These are phyloP conservation scores for Xylogone sp. DNA, from an alignment of 2,329 filamentous ascomycete genomes.

Conservation along the genomic window DNA sequence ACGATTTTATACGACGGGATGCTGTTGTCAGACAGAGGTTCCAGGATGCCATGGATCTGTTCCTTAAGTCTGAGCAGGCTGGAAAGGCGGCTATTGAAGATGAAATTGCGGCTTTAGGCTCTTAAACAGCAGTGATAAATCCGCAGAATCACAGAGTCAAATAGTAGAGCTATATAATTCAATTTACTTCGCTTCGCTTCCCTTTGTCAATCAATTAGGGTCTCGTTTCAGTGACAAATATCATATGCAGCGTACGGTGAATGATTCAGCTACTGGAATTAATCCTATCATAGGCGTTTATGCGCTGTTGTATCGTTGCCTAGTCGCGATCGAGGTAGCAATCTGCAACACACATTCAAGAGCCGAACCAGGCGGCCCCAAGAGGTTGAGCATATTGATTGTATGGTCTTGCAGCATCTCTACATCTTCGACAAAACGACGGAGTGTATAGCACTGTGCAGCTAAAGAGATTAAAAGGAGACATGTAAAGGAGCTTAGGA, in stretches of 20 bases:
- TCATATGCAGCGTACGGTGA: too few species aligned
- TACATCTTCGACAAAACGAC: background rate
- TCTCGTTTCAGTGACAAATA: too few species aligned
- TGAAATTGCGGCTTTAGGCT: slow-evolving; percentile 17
- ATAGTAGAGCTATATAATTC: too few species aligned
- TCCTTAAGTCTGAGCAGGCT: slow-evolving; percentile 33
- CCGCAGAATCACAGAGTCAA: too few species aligned
- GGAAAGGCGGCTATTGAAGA: slow-evolving; percentile 35
- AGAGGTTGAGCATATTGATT: background rate
- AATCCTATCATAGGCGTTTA: too few species aligned
- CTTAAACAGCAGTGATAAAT: too few species aligned
- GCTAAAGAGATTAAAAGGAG: background rate
- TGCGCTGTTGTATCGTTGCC: background rate
- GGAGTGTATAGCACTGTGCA: background rate
- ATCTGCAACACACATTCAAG: background rate
- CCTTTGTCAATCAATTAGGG: too few species aligned
- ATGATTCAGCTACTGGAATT: too few species aligned
- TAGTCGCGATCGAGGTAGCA: background rate
- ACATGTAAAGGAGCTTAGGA: background rate
- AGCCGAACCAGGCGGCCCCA: background rate
- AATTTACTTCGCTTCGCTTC: too few species aligned
- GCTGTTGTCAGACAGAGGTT: slow-evolving; percentile 33
- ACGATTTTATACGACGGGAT: slow-evolving; percentile 38
- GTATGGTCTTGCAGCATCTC: background rate
- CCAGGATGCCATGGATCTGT: slow-evolving; percentile 35